Evolutionary conservation across 2,329 filamentous ascomycete species (phyloP), one percentile per base, ranked within the genome.

Genomic region (Ceratocystis cubensis): DNA sequence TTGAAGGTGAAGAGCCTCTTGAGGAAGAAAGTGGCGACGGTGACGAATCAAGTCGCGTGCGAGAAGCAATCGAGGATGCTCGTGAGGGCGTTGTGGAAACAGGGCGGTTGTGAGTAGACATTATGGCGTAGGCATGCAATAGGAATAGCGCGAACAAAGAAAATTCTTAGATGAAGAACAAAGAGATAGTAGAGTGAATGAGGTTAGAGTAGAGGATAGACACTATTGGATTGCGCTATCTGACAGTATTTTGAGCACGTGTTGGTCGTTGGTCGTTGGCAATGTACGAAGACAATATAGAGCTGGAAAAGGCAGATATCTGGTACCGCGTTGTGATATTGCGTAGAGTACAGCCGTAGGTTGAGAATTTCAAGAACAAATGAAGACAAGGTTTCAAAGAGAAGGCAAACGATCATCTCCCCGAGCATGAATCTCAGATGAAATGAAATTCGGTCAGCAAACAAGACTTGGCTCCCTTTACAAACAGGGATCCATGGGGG

Each of bases 401-500:
- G 25, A 44, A 33, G 37, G 22, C 30, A 41, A 22, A 4, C 28
- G 44, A 64, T 22, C n/a, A 37, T 50, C 56, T 64, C 63, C 37
- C 46, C 63, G 46, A 50, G 48, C 63, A 53, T 61, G 53, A 65
- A 67, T 67, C 64, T 65, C 28, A 66, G 67, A 68, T 68, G 67
- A 66, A 64, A 66, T 44, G 67, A 68, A 68, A 68, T 64, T 68
- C 50, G 61, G 53, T 63, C 33, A 46, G 45, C 56, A 65, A 61
- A 63, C 67, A 63, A 62, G 64, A 56, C 62, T 53, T 44, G 66
- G 48, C 45, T 65, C 64, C 45, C 64, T 65, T 48, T 62, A 53
- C 41, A 65, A n/a, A 37, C 64, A 65, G 44, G 64, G 56, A 65
- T 65, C 30, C 64, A 65, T 65, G 17, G 50, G 28, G 50, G 63